Base-by-base conservation (phyloP, 23 red algal genomes). In the Pyropia yezoensis region DNA sequence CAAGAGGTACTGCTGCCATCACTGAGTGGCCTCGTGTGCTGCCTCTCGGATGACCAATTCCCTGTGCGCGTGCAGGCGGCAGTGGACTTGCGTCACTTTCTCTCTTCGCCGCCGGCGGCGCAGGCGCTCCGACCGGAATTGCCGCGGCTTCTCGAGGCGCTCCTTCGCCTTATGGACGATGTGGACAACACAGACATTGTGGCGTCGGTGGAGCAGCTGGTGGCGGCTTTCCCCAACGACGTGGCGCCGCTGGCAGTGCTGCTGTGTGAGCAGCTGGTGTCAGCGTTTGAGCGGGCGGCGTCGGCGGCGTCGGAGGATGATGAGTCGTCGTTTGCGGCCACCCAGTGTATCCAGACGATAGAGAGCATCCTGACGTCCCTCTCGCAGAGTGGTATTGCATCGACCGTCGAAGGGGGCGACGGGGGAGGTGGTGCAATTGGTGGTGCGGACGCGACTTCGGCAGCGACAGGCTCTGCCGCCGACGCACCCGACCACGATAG, bases 161-260 rank as follows among this genome's bases (percentile, higher is more conserved):
- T 95, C 11, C 68, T 85, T 27, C 28, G 49, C 19, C 63, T 95
- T 0, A 87, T 95, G 47, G 80, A 87, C 23, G 78, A 80, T 57
- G 76, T 95, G 67, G 74, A 76, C 25, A 75, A 95, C 21, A 61
- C 71, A 18, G 76, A 95, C 22, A 51, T 81, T 32, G 50, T 95
- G 20, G 71, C 80, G 23, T 65, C 89, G 1, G n/a, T 95, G 29
- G 80, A 95, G 25, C 75, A 74, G 64, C 53, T 95, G 11, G 76
- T 95, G 13, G 65, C 55, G 29, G 59, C 75, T 13, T 95, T 78
- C 71, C 77, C 80, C 24, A 70, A 86, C 18, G 70, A 95, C 26
- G 63, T 95, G 19, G 70, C 77, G 61, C 89, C 89, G 4, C 63
- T 74, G 54, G 74, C 80, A 26, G 18, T 66, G 15, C 76, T 74